phyloP scores from a whole-genome alignment of 495 filamentous ascomycete genomes.

The Hypoxylon perforatum region DNA sequence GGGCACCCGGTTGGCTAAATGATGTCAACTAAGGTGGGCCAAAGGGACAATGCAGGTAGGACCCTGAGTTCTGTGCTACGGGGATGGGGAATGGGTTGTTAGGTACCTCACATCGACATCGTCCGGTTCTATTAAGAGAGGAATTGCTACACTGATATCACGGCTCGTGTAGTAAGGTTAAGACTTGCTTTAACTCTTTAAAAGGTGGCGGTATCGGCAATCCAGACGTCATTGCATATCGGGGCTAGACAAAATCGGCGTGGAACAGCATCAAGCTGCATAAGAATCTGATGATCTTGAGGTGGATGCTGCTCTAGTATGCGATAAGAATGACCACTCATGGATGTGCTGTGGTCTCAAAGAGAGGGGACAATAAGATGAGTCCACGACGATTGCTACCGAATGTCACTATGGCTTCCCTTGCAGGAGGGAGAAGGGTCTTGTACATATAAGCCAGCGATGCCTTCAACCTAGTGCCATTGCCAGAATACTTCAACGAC shows the following conservation, averaged over 20 bases:
- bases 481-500: too few relatives aligned
- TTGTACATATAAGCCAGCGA: too few relatives aligned
- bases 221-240: constrained; percentile 29
- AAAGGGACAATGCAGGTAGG: constrained; percentile 11
- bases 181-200: constrained; percentile 4
- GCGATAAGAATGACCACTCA: constrained; percentile 11
- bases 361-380: constrained; percentile 3
- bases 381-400: neutral
- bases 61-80: constrained; percentile 20
- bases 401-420: too few relatives aligned
- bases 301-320: neutral
- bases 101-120: constrained; percentile 3
- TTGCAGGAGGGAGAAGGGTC: too few relatives aligned
- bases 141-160: constrained; percentile 17
- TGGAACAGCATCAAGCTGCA: constrained; percentile 20
- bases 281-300: constrained; percentile 26
- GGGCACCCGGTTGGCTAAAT: constrained; percentile 27
- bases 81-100: constrained; percentile 5
- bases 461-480: too few relatives aligned
- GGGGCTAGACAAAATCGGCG: constrained; percentile 1
- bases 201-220: constrained; percentile 30
- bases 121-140: constrained; percentile 21
- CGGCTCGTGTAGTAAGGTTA: neutral
- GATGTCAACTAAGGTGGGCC: constrained; percentile 25
- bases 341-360: neutral